Conservation (phyloP, 192 early-diverging fungal species). For the Allomyces macrogynus region DNA sequence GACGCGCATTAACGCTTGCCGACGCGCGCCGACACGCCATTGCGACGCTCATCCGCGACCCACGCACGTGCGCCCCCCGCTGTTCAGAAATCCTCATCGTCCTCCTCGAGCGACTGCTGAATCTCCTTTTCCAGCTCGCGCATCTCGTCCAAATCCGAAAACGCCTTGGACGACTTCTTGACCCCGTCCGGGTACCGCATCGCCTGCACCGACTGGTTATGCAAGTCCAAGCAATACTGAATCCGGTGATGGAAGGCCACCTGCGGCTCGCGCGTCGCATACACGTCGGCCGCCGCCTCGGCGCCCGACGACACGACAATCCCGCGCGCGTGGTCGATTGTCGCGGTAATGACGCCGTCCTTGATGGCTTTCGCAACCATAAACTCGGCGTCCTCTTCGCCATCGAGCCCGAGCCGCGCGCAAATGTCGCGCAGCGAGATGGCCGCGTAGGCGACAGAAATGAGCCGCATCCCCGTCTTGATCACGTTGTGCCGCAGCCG, state of each 20-base stretch:
- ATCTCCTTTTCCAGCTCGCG: conserved; percentile 82
- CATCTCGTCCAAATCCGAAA: conserved; percentile 67
- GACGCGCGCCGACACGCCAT: too few relatives aligned
- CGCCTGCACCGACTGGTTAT: conserved; percentile 94
- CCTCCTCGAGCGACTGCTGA: conserved; percentile 67
- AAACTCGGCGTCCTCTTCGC: conserved; percentile 97
- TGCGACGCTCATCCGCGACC: too few relatives aligned
- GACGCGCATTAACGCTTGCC: too few relatives aligned
- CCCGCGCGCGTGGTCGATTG: conserved; percentile 79
- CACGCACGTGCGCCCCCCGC: too few relatives aligned
- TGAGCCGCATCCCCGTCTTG: conserved; percentile 95
- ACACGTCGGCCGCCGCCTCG: conserved; percentile 78
- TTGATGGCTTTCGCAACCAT: conserved; percentile 97
- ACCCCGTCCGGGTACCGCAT: conserved; percentile 86
- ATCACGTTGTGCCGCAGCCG: conserved; percentile 98
- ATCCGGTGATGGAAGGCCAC: conserved; percentile 86
- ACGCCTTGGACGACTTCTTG: conserved; percentile 44
- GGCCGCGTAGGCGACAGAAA: conserved; percentile 84
- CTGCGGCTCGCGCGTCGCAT: conserved; percentile 92
- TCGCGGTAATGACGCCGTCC: conserved; percentile 97
- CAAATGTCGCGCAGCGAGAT: conserved; percentile 93
- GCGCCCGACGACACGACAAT: conserved; percentile 50
- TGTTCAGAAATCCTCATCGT: conserved; percentile 30
- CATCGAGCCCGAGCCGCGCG: conserved; percentile 87
- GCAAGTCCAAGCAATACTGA: conserved; percentile 80